These are phyloP conservation scores for Pythium brassicae DNA, from an alignment of 352 stramenopile genomes.

Conservation along the genomic window DNA sequence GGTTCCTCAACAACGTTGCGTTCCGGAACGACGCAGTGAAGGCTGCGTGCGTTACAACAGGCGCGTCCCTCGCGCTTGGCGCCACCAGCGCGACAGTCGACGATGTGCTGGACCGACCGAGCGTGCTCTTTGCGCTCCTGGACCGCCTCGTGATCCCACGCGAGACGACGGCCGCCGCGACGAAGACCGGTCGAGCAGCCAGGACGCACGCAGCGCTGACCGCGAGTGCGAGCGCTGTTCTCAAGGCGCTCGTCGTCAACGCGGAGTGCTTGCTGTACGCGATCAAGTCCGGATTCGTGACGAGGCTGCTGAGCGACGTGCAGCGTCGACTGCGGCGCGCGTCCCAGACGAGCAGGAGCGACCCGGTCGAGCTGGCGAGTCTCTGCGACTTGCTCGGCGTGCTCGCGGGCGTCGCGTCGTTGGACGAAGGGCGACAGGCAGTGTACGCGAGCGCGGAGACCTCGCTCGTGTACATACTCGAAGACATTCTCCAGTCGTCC, in stretches of 20 bases:
- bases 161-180: not conserved
- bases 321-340: conserved; percentile 29
- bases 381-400: conserved; percentile 43
- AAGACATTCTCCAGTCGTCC: conserved; percentile 37
- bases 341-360: conserved; percentile 30
- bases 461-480: conserved; percentile 32
- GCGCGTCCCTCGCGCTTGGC: not conserved
- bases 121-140: conserved; percentile 14
- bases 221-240: conserved; percentile 32
- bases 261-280: conserved; percentile 40
- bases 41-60: conserved; percentile 22
- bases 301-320: conserved; percentile 28
- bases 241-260: conserved; percentile 44
- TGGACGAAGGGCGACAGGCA: conserved; percentile 38
- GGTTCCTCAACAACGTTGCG: conserved; percentile 43
- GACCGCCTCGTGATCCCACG: conserved; percentile 8
- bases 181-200: not conserved
- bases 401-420: conserved; percentile 32
- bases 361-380: conserved; percentile 24
- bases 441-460: conserved; percentile 29
- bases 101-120: not conserved
- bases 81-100: not conserved
- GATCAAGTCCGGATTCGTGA: conserved; percentile 39
- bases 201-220: conserved; percentile 10
- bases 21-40: conserved; percentile 39